A percentile compares a stretch with the other conserved stretches of the same genome.
phyloP scores from a whole-genome alignment of 305 asterid genomes.

The Fraxinus nigra region DNA sequence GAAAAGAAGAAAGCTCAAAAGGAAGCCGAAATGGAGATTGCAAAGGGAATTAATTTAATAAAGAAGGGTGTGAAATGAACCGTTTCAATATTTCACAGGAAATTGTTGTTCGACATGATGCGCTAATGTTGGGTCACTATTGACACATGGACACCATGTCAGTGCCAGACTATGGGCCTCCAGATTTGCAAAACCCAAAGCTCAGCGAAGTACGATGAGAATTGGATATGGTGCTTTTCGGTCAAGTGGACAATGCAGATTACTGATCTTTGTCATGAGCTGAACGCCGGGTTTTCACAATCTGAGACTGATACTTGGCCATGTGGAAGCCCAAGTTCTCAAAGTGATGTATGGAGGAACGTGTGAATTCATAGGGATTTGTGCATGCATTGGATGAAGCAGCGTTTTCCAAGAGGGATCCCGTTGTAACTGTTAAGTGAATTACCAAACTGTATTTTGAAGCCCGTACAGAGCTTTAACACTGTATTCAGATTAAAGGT shows the following conservation, averaged over 20 bases:
- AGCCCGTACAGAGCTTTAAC: conserved; percentile 40
- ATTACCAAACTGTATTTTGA: conserved; percentile 17
- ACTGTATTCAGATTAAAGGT: conserved; percentile 16
- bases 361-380: background rate
- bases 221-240: conserved; percentile 13
- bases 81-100: conserved; percentile 15
- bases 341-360: background rate
- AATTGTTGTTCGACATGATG: conserved; percentile 12
- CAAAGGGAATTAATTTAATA: conserved; percentile 47
- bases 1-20: conserved; percentile 93
- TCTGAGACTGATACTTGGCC: background rate
- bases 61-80: conserved; percentile 43
- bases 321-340: background rate
- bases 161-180: conserved; percentile 8
- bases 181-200: conserved; percentile 21
- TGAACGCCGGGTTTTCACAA: background rate
- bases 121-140: conserved; percentile 18
- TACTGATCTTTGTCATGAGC: conserved; percentile 10
- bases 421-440: background rate
- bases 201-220: conserved; percentile 14
- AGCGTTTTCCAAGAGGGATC: background rate
- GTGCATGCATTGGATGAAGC: background rate
- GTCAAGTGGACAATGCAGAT: conserved; percentile 32
- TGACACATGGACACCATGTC: conserved; percentile 22
- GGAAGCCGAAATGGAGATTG: conserved; percentile 71